Base-by-base conservation (phyloP, 2,329 filamentous ascomycete species). In the Pseudopithomyces chartarum region DNA sequence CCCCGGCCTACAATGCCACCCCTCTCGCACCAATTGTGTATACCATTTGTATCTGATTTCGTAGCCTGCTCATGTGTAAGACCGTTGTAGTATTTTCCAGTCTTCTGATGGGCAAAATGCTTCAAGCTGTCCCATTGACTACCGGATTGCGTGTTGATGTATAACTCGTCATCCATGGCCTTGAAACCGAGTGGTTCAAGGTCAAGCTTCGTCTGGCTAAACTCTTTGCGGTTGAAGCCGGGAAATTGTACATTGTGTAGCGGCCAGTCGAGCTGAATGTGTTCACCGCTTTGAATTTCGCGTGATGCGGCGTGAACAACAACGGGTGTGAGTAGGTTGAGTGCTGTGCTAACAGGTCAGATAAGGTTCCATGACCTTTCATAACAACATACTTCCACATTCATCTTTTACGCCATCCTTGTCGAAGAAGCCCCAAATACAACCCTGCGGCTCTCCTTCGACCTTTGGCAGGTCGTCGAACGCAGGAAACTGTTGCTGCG, bases 221-320 rank as follows among this genome's bases (percentile, higher is more conserved):
- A 81, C 8, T 80, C 79, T 33, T 80, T 79, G 1, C 84, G 78
- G 42, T 80, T 79, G 60, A 85, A 81, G 57, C 82, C 81, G 1
- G 84, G 81, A 60, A 81, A 79, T 55, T 86, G 82, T 2, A 85
- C 71, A 62, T 86, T 85, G 19, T 78, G 81, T 57, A 86, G 66
- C 22, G 83, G 80, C 84, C 84, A 86, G 23, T 79, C 79, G 38
- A 87, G 75, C 10, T 80, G 80, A 22, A 85, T 78, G 32, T 82
- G 77, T 19, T 75, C 74, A 12, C 84, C 84, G 0, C 79, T 81
- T 38, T 74, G 76, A 62, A 86, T 85, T 61, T 84, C 80, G 5
- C 75, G 73, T 4, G 76, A 73, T 2, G 84, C 83, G 0, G 81
- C 78, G 20, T 75, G 73, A 2, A 86, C 81, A 1, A 82, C 72